Base-by-base conservation (phyloP, 306 rosid genomes). In the Pueraria montana region DNA sequence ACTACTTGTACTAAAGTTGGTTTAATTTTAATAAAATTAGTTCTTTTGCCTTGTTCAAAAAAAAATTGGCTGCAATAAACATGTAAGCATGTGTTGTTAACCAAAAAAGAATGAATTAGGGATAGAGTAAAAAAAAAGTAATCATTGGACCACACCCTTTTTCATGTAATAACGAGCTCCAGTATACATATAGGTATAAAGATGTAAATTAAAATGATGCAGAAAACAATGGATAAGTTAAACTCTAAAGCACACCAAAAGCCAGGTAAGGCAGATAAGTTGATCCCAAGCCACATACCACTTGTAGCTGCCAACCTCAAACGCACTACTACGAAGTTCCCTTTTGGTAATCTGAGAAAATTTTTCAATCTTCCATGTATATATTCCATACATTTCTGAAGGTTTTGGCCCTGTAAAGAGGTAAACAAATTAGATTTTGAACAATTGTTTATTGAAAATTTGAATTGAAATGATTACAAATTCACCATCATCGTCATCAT, bases 221-320 rank as follows among this genome's bases (percentile, higher is more conserved):
- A 56, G 42, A 73, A 26, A 49, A 74, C 46, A 6, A 76, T 59
- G 8, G 52, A 71, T 55, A 61, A n/a, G n/a, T 74, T 38, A 62
- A 64, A 50, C 64, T 34, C 55, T 13, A 43, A 76, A 75, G 65
- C 58, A 65, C 42, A 32, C 6, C 21, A 56, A 63, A 66, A 38
- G 13, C 12, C 23, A 79, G 32, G 59, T 8, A 74, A 66, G 45
- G 67, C 2, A 46, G 70, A 58, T 17, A 61, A 50, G 63, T 52
- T 34, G 40, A 72, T 84, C 72, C 61, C 52, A 78, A 61, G 78
- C 17, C 52, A 4, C 93, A 12, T 92, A 96, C 99, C 99, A 96
- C 87, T 96, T 96, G 89, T 92, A 94, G 89, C 90, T 93, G 82
- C 98, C 99, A 88, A 94, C 99, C 87, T 94, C 99, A 83, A 96